Conservation (phyloP, 306 rosid genomes). For the Cicer pinnatifidum region DNA sequence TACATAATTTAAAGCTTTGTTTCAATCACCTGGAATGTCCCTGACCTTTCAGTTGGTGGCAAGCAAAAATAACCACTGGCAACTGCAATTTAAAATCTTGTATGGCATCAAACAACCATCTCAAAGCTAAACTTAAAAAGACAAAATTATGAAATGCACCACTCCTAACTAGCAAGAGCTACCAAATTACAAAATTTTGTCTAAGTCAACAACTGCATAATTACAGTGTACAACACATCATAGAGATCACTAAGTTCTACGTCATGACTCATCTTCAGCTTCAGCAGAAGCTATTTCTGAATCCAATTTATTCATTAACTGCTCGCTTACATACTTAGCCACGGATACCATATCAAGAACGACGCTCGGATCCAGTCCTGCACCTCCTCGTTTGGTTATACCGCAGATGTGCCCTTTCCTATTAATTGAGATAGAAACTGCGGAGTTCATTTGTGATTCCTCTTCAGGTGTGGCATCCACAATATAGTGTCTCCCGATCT, state of each 20-base stretch:
- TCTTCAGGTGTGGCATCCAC: constrained; percentile 88
- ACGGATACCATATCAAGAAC: constrained; percentile 86
- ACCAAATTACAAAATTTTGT: constrained; percentile 24
- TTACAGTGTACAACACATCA: constrained; percentile 22
- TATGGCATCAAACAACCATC: background rate
- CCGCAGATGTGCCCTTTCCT: constrained; percentile 76
- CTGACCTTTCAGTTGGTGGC: background rate
- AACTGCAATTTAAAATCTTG: background rate
- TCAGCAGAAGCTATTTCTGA: constrained; percentile 86
- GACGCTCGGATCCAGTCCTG: constrained; percentile 80
- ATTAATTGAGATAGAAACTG: constrained; percentile 74
- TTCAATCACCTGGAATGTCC: background rate
- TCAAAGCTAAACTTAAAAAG: background rate
- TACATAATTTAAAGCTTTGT: background rate
- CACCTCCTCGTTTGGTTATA: constrained; percentile 80
- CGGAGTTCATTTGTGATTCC: constrained; percentile 90
- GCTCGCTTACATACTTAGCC: constrained; percentile 74
- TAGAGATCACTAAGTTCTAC: constrained; percentile 21
- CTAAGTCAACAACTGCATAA: background rate
- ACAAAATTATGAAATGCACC: background rate
- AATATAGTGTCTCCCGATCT: constrained; percentile 83
- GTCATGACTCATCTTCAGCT: constrained; percentile 69
- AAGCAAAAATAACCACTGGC: background rate
- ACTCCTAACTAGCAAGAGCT: background rate
- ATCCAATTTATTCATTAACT: constrained; percentile 69